Percentiles rank a stretch among this genome's conserved stretches.
Evolutionary conservation across 345 rosid species (phyloP).

Genomic region (Salix purpurea): DNA sequence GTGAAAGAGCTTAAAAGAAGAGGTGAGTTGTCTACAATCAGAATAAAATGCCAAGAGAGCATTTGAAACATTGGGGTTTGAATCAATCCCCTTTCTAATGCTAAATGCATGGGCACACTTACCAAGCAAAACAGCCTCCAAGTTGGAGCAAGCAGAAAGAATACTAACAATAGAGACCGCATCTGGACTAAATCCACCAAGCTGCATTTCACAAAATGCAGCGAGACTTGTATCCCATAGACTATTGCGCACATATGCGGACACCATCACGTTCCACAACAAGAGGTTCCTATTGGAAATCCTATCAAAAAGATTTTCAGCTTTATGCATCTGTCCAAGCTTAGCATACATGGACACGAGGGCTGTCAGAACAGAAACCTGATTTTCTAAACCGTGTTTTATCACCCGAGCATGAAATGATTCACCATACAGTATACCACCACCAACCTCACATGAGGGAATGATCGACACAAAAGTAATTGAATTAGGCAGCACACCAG

Average conservation of each 20-base stretch:
- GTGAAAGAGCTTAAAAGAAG: constrained; percentile 31
- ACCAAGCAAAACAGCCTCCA: constrained; percentile 24
- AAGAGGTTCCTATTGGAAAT: constrained; percentile 14
- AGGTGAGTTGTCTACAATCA: constrained; percentile 18
- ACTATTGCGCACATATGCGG: constrained; percentile 13
- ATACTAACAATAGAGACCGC: constrained; percentile 28
- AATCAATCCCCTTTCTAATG: constrained; percentile 30
- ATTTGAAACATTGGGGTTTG: constrained; percentile 34
- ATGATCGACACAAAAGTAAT: constrained; percentile 42
- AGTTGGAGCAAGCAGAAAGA: constrained; percentile 41
- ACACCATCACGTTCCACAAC: constrained; percentile 23
- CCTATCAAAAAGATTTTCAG: constrained; percentile 7
- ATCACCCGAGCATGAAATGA: constrained; percentile 40
- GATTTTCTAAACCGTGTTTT: constrained; percentile 35
- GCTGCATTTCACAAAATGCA: constrained; percentile 37
- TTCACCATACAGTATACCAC: constrained; percentile 21
- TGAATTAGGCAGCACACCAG: constrained; percentile 24
- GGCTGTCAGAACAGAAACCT: constrained; percentile 22
- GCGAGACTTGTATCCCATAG: constrained; percentile 33
- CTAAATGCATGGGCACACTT: constrained; percentile 46
- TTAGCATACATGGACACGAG: constrained; percentile 24
- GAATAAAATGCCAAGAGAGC: constrained; percentile 39
- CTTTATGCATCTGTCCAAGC: constrained; percentile 11
- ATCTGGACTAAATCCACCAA: constrained; percentile 32
- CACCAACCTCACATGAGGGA: constrained; percentile 30